Percentiles rank a stretch among this genome's conserved stretches.
phyloP scores from a whole-genome alignment of 2,329 filamentous ascomycete genomes.

The Plectosphaerella cucumerina region DNA sequence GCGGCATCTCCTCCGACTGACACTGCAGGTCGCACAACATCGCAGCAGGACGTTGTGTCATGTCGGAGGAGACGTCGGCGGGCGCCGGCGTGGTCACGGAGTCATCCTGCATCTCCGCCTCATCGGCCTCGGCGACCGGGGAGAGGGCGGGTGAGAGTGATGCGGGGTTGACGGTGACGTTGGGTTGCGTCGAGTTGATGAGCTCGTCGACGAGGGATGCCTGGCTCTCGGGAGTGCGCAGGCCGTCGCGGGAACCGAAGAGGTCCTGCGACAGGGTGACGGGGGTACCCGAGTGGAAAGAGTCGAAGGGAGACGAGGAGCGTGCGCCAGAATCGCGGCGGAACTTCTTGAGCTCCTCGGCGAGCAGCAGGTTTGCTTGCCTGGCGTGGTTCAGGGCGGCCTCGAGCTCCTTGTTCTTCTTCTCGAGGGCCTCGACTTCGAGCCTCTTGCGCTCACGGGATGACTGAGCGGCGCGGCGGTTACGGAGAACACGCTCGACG shows the following conservation, averaged over 20 bases:
- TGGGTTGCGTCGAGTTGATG: constrained; percentile 33
- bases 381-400: constrained; percentile 57
- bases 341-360: constrained; percentile 46
- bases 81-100: constrained; percentile 17
- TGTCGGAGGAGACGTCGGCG: constrained; percentile 56
- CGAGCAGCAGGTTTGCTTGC: constrained; percentile 43
- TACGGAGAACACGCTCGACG: constrained; percentile 94
- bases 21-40: constrained; percentile 99
- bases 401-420: constrained; percentile 68
- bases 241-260: constrained; percentile 44
- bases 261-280: constrained; percentile 57
- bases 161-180: constrained; percentile 55
- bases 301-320: constrained; percentile 36
- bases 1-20: constrained; percentile 72
- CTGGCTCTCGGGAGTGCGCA: constrained; percentile 23
- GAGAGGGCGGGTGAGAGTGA: constrained; percentile 55
- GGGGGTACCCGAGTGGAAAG: constrained; percentile 37
- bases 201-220: constrained; percentile 37
- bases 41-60: constrained; percentile 99
- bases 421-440: constrained; percentile 82
- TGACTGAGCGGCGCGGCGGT: constrained; percentile 92
- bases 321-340: constrained; percentile 38
- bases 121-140: constrained; percentile 42
- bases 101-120: constrained; percentile 23
- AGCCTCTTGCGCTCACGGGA: constrained; percentile 88